Evolutionary conservation across 495 filamentous ascomycete species (phyloP).

Genomic region (Immersiella caudata): DNA sequence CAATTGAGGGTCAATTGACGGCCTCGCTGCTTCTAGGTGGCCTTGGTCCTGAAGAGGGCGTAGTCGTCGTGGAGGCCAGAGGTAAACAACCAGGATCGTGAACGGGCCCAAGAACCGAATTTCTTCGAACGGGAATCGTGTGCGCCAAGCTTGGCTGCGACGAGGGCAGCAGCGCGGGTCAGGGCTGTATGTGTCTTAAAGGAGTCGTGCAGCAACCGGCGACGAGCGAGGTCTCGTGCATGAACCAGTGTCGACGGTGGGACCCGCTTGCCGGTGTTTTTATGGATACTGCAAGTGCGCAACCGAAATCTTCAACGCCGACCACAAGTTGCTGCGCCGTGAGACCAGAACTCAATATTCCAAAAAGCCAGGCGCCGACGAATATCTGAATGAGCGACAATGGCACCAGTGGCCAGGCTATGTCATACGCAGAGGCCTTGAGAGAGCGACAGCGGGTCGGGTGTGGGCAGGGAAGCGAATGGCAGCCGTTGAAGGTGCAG

Average conservation of each 20-base stretch:
- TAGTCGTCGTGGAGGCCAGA: background rate
- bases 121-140: slow-evolving; percentile 12
- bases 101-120: slow-evolving; percentile 18
- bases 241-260: slow-evolving; percentile 31
- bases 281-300: slow-evolving; percentile 3
- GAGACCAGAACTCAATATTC: background rate
- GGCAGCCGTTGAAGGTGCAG: slow-evolving; percentile 47
- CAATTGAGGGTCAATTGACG: slow-evolving; percentile 31
- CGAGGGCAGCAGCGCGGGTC: slow-evolving; percentile 22
- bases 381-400: slow-evolving; percentile 11
- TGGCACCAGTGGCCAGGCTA: slow-evolving; percentile 1
- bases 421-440: slow-evolving; percentile 28
- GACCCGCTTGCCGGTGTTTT: slow-evolving; percentile 15
- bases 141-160: slow-evolving; percentile 25
- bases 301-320: background rate
- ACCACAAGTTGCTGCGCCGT: background rate
- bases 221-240: slow-evolving; percentile 36
- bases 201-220: slow-evolving; percentile 29
- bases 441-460: slow-evolving; percentile 23
- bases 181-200: slow-evolving; percentile 31
- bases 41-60: background rate
- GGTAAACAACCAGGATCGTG: slow-evolving; percentile 11
- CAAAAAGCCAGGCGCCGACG: background rate
- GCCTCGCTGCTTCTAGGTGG: slow-evolving; percentile 18
- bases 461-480: slow-evolving; percentile 32